Evolutionary conservation across 352 stramenopile genomes (phyloP).

Genomic region (Phytophthora litchii): DNA sequence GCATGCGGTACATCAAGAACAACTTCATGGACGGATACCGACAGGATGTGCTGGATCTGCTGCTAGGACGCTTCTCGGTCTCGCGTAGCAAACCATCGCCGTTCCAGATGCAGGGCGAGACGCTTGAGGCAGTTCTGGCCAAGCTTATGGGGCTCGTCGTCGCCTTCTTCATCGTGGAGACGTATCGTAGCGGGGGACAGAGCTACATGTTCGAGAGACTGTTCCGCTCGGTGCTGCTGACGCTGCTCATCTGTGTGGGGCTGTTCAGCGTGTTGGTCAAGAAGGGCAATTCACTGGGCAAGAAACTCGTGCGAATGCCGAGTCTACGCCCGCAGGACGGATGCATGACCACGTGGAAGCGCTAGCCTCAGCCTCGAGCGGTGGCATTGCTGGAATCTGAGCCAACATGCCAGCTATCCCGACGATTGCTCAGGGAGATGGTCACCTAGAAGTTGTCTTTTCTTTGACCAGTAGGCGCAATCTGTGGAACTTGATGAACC

Average conservation of each 20-base stretch:
- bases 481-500: not conserved
- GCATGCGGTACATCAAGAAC: slow-evolving; percentile 95
- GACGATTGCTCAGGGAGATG: slow-evolving; percentile 27
- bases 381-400: too few relatives aligned
- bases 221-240: slow-evolving; percentile 56
- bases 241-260: slow-evolving; percentile 48
- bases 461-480: not conserved
- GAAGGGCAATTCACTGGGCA: slow-evolving; percentile 71
- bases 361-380: too few relatives aligned
- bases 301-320: slow-evolving; percentile 72
- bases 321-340: slow-evolving; percentile 72
- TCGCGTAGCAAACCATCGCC: slow-evolving; percentile 61
- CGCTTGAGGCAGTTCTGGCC: slow-evolving; percentile 54
- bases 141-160: slow-evolving; percentile 60
- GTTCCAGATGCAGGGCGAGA: slow-evolving; percentile 53
- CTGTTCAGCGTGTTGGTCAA: slow-evolving; percentile 74
- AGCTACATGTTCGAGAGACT: slow-evolving; percentile 63
- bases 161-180: slow-evolving; percentile 69
- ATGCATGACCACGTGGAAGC: slow-evolving; percentile 80
- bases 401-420: too few relatives aligned
- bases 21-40: slow-evolving; percentile 95
- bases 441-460: not conserved
- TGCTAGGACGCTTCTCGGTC: slow-evolving; percentile 72
- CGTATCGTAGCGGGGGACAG: slow-evolving; percentile 43
- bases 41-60: slow-evolving; percentile 94